Evolutionary conservation across 129 eudicot genomes (phyloP).

Genomic region (Solidago caesia): DNA sequence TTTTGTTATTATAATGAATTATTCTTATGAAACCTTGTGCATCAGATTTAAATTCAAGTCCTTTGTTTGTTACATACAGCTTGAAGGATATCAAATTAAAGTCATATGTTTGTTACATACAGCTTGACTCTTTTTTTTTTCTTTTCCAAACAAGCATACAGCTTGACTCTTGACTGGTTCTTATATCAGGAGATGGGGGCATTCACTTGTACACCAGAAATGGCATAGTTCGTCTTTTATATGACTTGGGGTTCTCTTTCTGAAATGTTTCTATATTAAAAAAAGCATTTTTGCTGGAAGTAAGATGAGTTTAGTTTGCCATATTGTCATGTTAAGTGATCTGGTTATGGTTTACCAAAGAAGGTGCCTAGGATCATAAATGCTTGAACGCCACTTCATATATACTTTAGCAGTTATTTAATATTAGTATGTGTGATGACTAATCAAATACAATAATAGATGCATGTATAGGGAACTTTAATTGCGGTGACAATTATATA

Average conservation of each 20-base stretch:
- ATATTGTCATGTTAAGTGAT: not conserved
- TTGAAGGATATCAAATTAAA: conserved; percentile 10
- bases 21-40: conserved; percentile 11
- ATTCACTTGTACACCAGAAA: not conserved
- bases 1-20: not conserved
- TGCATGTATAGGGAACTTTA: too few relatives aligned
- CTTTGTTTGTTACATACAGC: not conserved
- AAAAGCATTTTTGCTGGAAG: not conserved
- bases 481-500: too few relatives aligned
- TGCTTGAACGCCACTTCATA: conserved; percentile 11
- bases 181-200: not conserved
- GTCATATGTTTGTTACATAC: not conserved
- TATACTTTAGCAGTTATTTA: not conserved
- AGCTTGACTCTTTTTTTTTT: not conserved
- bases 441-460: too few relatives aligned
- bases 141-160: too few relatives aligned
- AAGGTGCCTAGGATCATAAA: not conserved
- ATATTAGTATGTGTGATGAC: too few relatives aligned
- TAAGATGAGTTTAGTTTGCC: not conserved
- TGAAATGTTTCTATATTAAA: not conserved
- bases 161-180: not conserved
- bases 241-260: not conserved
- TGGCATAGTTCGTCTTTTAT: not conserved
- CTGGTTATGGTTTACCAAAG: too few relatives aligned
- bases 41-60: not conserved